These are phyloP conservation scores for Hyparrhenia diplandra DNA, from an alignment of 176 grass and related monocot genomes.

Conservation along the genomic window DNA sequence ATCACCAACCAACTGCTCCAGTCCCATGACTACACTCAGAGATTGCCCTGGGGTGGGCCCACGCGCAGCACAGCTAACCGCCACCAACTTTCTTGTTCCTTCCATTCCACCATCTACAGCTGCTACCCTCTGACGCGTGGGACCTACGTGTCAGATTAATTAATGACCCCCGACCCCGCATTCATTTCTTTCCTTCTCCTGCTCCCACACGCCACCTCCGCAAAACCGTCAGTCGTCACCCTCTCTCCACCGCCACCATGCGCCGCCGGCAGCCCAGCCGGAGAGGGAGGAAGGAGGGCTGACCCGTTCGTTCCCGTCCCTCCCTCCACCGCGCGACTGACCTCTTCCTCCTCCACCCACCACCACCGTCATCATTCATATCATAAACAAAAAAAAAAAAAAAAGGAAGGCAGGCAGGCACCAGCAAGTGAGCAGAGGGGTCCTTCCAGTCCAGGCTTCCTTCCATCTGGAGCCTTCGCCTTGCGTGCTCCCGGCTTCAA, in stretches of 20 bases:
- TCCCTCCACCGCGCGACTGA: background rate
- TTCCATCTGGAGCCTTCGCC: background rate
- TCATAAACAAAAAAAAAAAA: background rate
- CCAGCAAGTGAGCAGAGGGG: no score
- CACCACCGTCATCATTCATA: background rate
- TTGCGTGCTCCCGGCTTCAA: slow-evolving; percentile 24
- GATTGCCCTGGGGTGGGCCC: background rate
- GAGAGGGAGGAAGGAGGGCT: background rate
- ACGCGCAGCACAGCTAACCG: background rate
- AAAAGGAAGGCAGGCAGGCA: background rate
- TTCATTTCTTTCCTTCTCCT: background rate
- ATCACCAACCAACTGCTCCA: no score
- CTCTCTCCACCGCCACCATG: background rate
- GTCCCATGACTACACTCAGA: no score
- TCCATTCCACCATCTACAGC: background rate
- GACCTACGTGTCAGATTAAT: background rate
- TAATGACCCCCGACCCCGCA: background rate
- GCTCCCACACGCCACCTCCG: background rate
- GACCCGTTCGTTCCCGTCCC: background rate
- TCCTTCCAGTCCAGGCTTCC: no score
- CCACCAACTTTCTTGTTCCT: background rate
- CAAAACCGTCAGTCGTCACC: background rate
- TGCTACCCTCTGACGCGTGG: background rate
- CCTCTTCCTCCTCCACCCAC: background rate
- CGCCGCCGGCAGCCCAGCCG: background rate